Conservation (phyloP, 768 basidiomycete species). For the Mycena latifolia region DNA sequence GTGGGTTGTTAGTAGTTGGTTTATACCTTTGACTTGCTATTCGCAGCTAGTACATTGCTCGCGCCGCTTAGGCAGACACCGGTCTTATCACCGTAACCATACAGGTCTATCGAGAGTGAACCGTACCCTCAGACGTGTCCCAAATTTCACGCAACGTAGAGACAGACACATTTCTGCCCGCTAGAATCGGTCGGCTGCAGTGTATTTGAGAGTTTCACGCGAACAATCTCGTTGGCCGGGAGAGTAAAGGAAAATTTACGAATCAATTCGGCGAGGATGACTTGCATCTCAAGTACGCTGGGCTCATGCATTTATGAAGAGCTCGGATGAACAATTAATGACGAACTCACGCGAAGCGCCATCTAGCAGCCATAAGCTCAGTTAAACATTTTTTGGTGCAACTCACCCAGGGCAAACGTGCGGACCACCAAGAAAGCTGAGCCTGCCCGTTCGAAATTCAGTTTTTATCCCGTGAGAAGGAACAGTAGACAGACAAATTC, state of each 20-base stretch:
- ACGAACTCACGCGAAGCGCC: slow-evolving; percentile 16
- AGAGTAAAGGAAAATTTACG: slow-evolving; percentile 9
- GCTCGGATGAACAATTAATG: neutral
- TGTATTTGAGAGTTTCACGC: slow-evolving; percentile 7
- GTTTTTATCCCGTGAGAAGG: neutral
- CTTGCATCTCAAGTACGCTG: slow-evolving; percentile 15
- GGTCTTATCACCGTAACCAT: too few relatives aligned
- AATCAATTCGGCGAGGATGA: slow-evolving; percentile 13
- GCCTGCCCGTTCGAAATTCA: neutral
- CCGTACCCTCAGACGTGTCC: slow-evolving; percentile 3
- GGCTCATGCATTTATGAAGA: neutral
- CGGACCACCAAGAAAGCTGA: slow-evolving; percentile 20
- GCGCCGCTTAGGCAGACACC: too few relatives aligned
- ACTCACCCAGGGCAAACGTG: slow-evolving; percentile 14
- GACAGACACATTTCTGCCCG: slow-evolving; percentile 5
- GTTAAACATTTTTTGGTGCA: slow-evolving; percentile 6
- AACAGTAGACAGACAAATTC: slow-evolving; percentile 4
- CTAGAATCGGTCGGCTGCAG: slow-evolving; percentile 10
- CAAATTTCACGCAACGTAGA: slow-evolving; percentile 6
- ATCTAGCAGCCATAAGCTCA: slow-evolving; percentile 3
- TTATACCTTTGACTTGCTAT: too few relatives aligned
- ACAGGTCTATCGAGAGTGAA: neutral
- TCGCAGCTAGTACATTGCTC: too few relatives aligned
- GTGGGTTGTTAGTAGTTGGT: too few relatives aligned
- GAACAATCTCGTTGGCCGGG: neutral